Base-by-base conservation (phyloP, 1,284 basidiomycete genomes). In the Fomitopsis palustris region DNA sequence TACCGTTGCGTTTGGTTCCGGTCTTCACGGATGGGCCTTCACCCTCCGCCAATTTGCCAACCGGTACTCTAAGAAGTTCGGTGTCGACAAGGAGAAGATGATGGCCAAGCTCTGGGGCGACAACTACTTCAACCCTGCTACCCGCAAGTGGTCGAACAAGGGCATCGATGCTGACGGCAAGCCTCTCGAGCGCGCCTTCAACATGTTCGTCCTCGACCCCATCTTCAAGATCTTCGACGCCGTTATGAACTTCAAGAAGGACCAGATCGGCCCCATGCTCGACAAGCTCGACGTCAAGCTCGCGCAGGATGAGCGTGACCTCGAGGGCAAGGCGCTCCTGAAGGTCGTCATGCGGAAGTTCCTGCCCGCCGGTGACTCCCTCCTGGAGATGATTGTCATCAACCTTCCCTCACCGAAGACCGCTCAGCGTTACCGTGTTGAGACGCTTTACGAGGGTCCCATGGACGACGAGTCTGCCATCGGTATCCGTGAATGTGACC, bases 181-280 rank as follows among this genome's bases (percentile, higher is more conserved):
- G 75, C 78, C 76, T 27, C 90, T 97, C 64, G 97, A 96, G 71
- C 94, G 92, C 78, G 91, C 93, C 57, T 96, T 96, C 85, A 96
- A 93, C 80, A 80, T 83, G 81, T 99, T 99, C 80, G 94, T 99
- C 63, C 92, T 99, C 69, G 97, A 99, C 81, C 97, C 97, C 67
- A 99, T 99, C 81, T 99, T 93, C 90, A 93, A 88, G 77, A 88
- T 99, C 75, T 99, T 99, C 79, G 96, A 98, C 71, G 90, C 93
- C 68, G 93, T 98, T 79, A 99, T 98, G 96, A 98, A 99, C 87
- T 98, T 92, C 87, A 98, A 99, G 85, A 99, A 97, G 85, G 96
- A 98, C 61, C 79, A 87, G 67, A 87, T 94, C 69, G 77, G 73
- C 63, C 78, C 84, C 66, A 94, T 99, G 81, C 89, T 98, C 70